Conservation (phyloP, 495 filamentous ascomycete genomes). For the Penicillium simplicissimum region DNA sequence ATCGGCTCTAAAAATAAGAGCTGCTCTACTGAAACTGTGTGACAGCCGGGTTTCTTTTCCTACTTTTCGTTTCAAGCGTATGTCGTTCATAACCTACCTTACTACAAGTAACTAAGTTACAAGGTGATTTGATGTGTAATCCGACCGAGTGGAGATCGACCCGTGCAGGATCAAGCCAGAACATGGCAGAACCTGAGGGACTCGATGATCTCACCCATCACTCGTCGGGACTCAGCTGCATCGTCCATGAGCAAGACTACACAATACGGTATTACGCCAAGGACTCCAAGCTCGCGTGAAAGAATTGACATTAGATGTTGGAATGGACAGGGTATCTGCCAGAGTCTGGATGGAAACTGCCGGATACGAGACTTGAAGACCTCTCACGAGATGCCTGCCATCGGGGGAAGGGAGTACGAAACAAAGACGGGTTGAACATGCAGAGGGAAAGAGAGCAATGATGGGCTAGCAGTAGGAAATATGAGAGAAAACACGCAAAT, state of each 20-base stretch:
- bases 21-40: too few relatives aligned
- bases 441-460: constrained; percentile 15
- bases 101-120: too few relatives aligned
- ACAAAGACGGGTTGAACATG: constrained; percentile 1
- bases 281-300: neutral
- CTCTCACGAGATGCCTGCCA: neutral
- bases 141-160: constrained; percentile 6
- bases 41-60: too few relatives aligned
- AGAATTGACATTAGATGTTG: constrained; percentile 16
- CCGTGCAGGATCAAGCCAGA: constrained; percentile 14
- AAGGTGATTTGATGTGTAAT: neutral
- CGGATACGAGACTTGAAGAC: neutral
- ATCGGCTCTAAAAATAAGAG: neutral
- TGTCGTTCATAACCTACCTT: too few relatives aligned
- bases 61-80: too few relatives aligned
- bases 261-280: neutral
- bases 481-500: constrained; percentile 29
- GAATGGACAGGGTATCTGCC: constrained; percentile 3
- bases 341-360: neutral
- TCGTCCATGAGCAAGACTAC: neutral
- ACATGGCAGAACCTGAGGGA: constrained; percentile 7
- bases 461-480: constrained; percentile 11
- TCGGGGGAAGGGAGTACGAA: neutral
- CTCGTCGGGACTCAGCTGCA: too few relatives aligned
- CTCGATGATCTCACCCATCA: constrained; percentile 27